Base-by-base conservation (phyloP, 2,329 filamentous ascomycete species). In the Xylaria polymorpha region DNA sequence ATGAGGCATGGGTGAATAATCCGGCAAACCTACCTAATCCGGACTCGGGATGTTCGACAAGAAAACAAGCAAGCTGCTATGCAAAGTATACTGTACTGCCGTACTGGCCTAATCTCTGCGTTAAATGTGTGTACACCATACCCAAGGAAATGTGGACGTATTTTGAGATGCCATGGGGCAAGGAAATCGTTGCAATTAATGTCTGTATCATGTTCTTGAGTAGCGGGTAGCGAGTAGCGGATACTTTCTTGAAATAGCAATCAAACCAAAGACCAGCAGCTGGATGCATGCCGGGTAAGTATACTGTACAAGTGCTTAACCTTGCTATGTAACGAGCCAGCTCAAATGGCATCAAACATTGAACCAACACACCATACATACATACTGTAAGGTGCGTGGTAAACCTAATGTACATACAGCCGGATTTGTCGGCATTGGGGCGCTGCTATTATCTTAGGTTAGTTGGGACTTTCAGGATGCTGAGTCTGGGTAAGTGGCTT, bases 1-100 rank as follows among this genome's bases (percentile, higher is more conserved):
- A 66, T 60, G 43, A 65, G 64, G 44, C 59, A 58, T 61, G 37
- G 10, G 50, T 67, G 46, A 64, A 67, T 67, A 57, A 55, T 48
- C 29, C 44, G 59, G 22, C n/a, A 44, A 51, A 43, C 20, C 18
- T 59, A 43, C 62, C 35, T 60, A 51, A 65, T 58, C 20, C 29
- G 37, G 43, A 58, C 10, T 10, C 51, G 4, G n/a, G 25, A 35
- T 8, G 22, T 25, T 35, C 14, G 32, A 10, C 18, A 44, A 22
- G 18, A 29, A 25, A 9, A 57, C 35, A 25, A 56, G 7, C 29
- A 14, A 55, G 29, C 6, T 37, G 51, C 18, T 55, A 20, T 20
- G 5, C 4, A 14, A 55, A 25, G 51, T 55, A 37, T 37, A 37
- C 10, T 56, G 7, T 56, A 56, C 51, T 37, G 51, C n/a, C 29